Evolutionary conservation across 2,329 filamentous ascomycete genomes (phyloP).

Genomic region (Lachnellula willkommii): DNA sequence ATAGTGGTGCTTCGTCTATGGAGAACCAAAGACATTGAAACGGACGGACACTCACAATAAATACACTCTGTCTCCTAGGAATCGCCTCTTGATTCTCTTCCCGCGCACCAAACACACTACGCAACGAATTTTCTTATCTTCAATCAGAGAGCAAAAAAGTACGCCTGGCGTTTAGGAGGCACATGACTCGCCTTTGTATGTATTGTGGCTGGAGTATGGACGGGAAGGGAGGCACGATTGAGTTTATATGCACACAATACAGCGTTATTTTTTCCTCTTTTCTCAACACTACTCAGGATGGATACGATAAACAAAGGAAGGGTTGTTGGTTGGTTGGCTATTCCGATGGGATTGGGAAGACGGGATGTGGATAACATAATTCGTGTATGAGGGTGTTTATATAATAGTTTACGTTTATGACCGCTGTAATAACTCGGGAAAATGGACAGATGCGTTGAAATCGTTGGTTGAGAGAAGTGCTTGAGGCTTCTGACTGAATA

Average conservation of each 20-base stretch:
- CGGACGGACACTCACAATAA: neutral
- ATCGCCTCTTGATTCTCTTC: neutral
- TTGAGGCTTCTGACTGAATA: neutral
- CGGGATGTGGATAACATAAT: neutral
- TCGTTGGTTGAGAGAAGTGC: neutral
- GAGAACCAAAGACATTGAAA: slow-evolving; percentile 16
- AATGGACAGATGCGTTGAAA: neutral
- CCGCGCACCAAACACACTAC: neutral
- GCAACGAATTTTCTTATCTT: slow-evolving; percentile 10
- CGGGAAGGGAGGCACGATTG: neutral
- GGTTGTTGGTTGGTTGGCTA: neutral
- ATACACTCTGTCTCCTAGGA: neutral
- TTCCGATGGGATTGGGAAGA: neutral
- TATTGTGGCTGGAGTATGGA: neutral
- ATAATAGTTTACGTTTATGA: neutral
- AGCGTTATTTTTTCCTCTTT: neutral
- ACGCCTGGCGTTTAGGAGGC: neutral
- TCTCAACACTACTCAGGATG: neutral
- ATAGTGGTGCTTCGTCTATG: slow-evolving; percentile 20
- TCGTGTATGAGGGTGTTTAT: neutral
- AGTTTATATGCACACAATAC: neutral
- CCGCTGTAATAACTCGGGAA: neutral
- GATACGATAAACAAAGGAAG: neutral
- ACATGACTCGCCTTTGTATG: neutral
- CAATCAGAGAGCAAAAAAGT: neutral